Conservation (phyloP, 345 rosid genomes). For the Lenwebbia sp. region DNA sequence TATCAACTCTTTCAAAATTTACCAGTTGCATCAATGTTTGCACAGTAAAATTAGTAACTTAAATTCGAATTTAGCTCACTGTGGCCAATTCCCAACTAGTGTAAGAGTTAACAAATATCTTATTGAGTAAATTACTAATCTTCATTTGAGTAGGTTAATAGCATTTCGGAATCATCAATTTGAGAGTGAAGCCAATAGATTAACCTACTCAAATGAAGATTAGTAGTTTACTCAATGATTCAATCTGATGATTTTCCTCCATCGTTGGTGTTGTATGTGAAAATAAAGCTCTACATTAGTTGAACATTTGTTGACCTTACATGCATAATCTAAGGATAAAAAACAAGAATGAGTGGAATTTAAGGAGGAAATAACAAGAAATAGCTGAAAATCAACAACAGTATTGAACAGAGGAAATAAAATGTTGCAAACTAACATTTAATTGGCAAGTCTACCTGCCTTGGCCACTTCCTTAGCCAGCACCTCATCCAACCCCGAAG, state of each 20-base stretch:
- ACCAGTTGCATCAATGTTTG: not conserved
- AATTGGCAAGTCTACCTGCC: conserved; percentile 38
- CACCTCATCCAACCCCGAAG: conserved; percentile 59
- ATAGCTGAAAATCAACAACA: not conserved
- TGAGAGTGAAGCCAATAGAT: not conserved
- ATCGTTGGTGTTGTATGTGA: not conserved
- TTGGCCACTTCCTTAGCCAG: conserved; percentile 68
- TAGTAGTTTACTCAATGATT: not conserved
- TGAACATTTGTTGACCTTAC: not conserved
- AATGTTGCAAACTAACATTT: not conserved
- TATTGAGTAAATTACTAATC: not conserved
- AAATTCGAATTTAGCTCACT: not conserved
- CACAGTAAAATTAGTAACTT: not conserved
- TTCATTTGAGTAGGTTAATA: not conserved
- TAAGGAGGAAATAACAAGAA: not conserved
- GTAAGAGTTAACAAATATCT: not conserved
- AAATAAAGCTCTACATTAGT: not conserved
- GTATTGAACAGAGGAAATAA: not conserved
- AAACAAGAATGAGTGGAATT: not conserved
- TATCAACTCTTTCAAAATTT: not conserved
- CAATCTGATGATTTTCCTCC: not conserved
- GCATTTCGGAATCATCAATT: not conserved
- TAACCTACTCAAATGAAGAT: not conserved
- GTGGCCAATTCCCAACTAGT: not conserved
- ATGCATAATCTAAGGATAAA: not conserved